A percentile compares a stretch with the other conserved stretches of the same genome.
Conservation (phyloP, 2,329 filamentous ascomycete species). For the Fusarium proliferatum region DNA sequence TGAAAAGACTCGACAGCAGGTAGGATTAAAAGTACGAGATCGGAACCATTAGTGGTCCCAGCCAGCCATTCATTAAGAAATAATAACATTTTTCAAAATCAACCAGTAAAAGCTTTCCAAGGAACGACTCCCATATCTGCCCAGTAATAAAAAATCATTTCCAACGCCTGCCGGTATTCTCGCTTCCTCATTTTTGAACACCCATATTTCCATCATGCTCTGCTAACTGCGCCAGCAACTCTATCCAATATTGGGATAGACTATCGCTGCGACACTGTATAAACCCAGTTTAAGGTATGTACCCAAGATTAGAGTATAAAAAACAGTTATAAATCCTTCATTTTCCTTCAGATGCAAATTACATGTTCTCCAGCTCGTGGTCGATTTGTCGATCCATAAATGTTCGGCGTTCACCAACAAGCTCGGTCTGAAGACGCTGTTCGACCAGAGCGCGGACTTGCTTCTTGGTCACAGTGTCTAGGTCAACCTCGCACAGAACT, state of each 20-base stretch:
- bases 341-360: slow-evolving; percentile 43
- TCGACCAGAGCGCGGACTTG: slow-evolving; percentile 92
- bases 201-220: slow-evolving; percentile 16
- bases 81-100: slow-evolving; percentile 38
- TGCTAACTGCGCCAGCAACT: slow-evolving; percentile 19
- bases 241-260: slow-evolving; percentile 8
- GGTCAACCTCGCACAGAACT: slow-evolving; percentile 87
- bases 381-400: slow-evolving; percentile 97
- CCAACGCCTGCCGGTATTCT: slow-evolving; percentile 39
- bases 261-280: slow-evolving; percentile 22
- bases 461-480: slow-evolving; percentile 99
- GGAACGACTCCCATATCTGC: slow-evolving; percentile 40
- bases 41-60: slow-evolving; percentile 25
- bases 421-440: slow-evolving; percentile 89
- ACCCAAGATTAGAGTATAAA: slow-evolving; percentile 35
- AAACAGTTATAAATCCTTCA: slow-evolving; percentile 12
- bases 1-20: slow-evolving; percentile 2
- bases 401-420: slow-evolving; percentile 84
- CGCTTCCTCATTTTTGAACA: slow-evolving; percentile 41
- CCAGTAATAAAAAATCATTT: slow-evolving; percentile 24
- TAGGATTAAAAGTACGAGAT: slow-evolving; percentile 24
- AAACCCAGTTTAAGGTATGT: slow-evolving; percentile 39
- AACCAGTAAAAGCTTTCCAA: slow-evolving; percentile 38
- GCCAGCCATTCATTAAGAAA: slow-evolving; percentile 38
- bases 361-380: slow-evolving; percentile 93